Evolutionary conservation across 345 rosid species (phyloP), one percentile per base, ranked within the genome.

Genomic region (Passiflora organensis): DNA sequence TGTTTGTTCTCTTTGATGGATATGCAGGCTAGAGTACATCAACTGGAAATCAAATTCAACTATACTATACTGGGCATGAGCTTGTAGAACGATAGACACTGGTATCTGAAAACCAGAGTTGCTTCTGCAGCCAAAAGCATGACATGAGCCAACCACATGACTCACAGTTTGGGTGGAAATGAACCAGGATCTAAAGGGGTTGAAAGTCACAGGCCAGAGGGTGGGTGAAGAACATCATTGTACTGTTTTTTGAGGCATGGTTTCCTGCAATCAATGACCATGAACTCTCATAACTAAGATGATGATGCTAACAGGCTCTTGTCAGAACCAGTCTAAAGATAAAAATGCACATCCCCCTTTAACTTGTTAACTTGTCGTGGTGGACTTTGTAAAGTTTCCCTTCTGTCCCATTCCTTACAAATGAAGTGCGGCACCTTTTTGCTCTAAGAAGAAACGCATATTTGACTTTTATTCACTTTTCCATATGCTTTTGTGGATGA

Each of bases 291-390:
- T 13, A 50, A 34, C 51, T 43, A 41, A 39, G 56, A 56, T 58
- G 63, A 59, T 54, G 69, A 51, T 51, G 54, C 18, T 59, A 8
- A 43, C 53, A 51, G 5, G 16, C n/a, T 18, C n/a, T 18, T 10
- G 38, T 65, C 48, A 21, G 14, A 52, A 51, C n/a, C 14, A 10
- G 12, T 39, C 2, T 28, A 38, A 55, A 55, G 45, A 55, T 15
- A 18, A 12, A 18, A 0, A 5, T 20, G 21, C 14, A 13, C 32
- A 54, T 53, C 51, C 64, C 53, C 51, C 64, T 51, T 58, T 69
- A 44, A 28, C 8, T n/a, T n/a, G n/a, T 28, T 28, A 48, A 64
- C 82, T 72, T 77, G 80, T 61, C 79, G 82, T 69, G 68, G 55
- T 70, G 54, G 65, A 64, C 74, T 63, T 32, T 28, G 14, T 59